Conservation (phyloP, 2,329 filamentous ascomycete species). For the Graphium sp. region DNA sequence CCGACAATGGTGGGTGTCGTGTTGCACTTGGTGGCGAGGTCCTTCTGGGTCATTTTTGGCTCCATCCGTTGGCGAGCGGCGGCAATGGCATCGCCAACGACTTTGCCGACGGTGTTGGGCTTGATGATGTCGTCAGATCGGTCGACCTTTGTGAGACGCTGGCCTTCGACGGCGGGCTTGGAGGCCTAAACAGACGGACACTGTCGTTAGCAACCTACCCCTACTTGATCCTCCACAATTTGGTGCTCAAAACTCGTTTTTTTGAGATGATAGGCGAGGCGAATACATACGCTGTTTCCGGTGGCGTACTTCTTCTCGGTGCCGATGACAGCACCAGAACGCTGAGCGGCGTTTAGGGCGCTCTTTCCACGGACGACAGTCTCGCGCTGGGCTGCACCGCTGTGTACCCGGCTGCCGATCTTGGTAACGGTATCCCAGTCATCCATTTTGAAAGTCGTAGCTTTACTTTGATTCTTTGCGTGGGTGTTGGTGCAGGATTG, state of each 20-base stretch:
- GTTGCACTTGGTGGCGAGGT: slow-evolving; percentile 75
- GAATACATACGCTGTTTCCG: slow-evolving; percentile 57
- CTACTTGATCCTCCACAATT: too few relatives aligned
- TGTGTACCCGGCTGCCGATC: slow-evolving; percentile 75
- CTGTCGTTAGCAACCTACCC: too few relatives aligned
- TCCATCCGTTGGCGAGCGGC: slow-evolving; percentile 64
- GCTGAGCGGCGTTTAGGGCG: slow-evolving; percentile 77
- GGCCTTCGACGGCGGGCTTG: slow-evolving; percentile 54
- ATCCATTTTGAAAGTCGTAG: slow-evolving; percentile 37
- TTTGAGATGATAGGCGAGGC: background rate
- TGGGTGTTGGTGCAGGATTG: slow-evolving; percentile 1
- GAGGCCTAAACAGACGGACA: too few relatives aligned
- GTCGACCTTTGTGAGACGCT: slow-evolving; percentile 95
- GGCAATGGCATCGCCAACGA: slow-evolving; percentile 70
- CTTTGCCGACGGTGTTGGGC: slow-evolving; percentile 73
- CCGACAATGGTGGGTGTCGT: slow-evolving; percentile 65
- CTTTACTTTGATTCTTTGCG: slow-evolving; percentile 9
- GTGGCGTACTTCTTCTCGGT: slow-evolving; percentile 85
- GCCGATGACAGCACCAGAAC: slow-evolving; percentile 55
- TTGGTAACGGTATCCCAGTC: slow-evolving; percentile 78
- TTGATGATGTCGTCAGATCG: slow-evolving; percentile 95
- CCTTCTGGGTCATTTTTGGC: slow-evolving; percentile 94
- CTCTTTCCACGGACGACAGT: slow-evolving; percentile 74
- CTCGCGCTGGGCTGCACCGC: slow-evolving; percentile 54
- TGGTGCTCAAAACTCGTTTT: too few relatives aligned